Evolutionary conservation across 257 asterid genomes (phyloP).

Genomic region (Cruciata laevipes): DNA sequence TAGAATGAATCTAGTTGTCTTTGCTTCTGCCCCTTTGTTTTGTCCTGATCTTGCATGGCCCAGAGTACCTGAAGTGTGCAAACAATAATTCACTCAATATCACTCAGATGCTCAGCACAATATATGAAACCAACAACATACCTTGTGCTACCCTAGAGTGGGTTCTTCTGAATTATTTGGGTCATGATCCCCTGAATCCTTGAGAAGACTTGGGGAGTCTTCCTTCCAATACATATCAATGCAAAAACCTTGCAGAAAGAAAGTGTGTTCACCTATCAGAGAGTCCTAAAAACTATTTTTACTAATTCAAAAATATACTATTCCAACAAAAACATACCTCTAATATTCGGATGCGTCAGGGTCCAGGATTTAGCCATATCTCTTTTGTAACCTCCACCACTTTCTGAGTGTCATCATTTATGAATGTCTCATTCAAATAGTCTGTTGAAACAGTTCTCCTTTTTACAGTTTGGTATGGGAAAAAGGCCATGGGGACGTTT

Average conservation of each 20-base stretch:
- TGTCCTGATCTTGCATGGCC: slow-evolving; percentile 87
- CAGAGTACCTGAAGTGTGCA: slow-evolving; percentile 69
- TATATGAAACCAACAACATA: slow-evolving; percentile 13
- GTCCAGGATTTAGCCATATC: slow-evolving; percentile 68
- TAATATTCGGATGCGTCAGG: slow-evolving; percentile 71
- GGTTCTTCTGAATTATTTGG: slow-evolving; percentile 52
- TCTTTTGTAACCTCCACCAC: slow-evolving; percentile 32
- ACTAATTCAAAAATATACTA: slow-evolving; percentile 1
- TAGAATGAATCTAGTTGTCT: slow-evolving; percentile 66
- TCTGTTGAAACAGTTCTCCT: slow-evolving; percentile 21
- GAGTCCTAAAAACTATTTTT: not conserved
- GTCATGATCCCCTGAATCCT: slow-evolving; percentile 56
- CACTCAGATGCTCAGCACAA: not conserved
- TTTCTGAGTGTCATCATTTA: slow-evolving; percentile 13
- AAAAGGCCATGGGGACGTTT: slow-evolving; percentile 58
- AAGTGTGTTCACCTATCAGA: slow-evolving; percentile 10
- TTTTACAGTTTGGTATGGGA: slow-evolving; percentile 43
- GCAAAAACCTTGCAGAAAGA: slow-evolving; percentile 45
- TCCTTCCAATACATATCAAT: slow-evolving; percentile 94
- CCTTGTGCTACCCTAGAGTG: slow-evolving; percentile 77
- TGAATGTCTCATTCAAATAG: slow-evolving; percentile 42
- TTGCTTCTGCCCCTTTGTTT: slow-evolving; percentile 94
- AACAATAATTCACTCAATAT: slow-evolving; percentile 13
- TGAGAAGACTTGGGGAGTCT: slow-evolving; percentile 71
- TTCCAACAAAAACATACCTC: slow-evolving; percentile 40